Base-by-base conservation (phyloP, 2,329 filamentous ascomycete species). In the Exserohilum turcica region DNA sequence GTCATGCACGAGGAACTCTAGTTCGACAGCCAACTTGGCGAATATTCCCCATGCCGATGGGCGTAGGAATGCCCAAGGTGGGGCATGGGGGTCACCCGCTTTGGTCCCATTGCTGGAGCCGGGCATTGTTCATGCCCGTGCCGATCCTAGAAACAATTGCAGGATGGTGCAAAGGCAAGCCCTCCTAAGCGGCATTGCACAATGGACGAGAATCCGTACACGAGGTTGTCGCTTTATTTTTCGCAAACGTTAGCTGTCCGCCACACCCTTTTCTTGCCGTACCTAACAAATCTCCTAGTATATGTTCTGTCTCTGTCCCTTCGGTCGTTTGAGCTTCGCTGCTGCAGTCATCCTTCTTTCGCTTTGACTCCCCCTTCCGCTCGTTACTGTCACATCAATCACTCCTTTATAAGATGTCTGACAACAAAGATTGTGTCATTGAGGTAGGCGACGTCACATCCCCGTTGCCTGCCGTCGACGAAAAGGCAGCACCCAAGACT, bases 341-440 rank as follows among this genome's bases (percentile, higher is more conserved):
- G 49, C 52, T 38, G 59, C 37, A 60, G 56, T 57, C 63, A 64
- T 54, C 64, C 61, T 52, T 68, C 64, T 59, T 52, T 70, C 66
- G 48, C 59, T 66, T 54, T 60, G 55, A 53, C 58, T 60, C 28
- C 48, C 40, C 43, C 18, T 29, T 58, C 39, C 44, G 47, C 7
- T 43, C 44, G 19, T 52, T 40, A 40, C 19, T 43, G 45, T 56
- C 38, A 18, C 28, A 43, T 52, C 51, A 32, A 40, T 50, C 59
- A 50, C 47, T 62, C 52, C 24, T 50, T 66, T 38, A 55, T 29
- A 65, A 21, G 43, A 71, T 72, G 67, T 57, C 59, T n/a, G 60
- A 63, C 29, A 50, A 43, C 10, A 59, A 59, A 38, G 56, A 59
- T 24, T 59, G 53, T 33, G 47, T 59, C 15, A 55, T 72, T 44